Evolutionary conservation across 2,329 filamentous ascomycete species (phyloP), one percentile per base, ranked within the genome.

Genomic region (Sordariomycetes sp.): DNA sequence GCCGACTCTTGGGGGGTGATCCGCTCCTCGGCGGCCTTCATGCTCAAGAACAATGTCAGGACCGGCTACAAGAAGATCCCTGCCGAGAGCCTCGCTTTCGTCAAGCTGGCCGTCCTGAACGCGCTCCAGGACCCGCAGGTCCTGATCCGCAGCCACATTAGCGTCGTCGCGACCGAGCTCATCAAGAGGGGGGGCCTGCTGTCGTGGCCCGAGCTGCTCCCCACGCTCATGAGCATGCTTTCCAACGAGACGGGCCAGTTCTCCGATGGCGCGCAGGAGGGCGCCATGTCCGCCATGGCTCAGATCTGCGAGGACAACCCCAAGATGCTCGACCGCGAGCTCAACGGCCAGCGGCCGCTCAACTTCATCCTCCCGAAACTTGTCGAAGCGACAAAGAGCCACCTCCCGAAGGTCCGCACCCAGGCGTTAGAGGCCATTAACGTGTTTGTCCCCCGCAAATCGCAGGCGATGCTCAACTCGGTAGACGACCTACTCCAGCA

Each of bases 291-390:
- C 54, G 92, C 94, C 54, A 79, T 99, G 71, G 78, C 88, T 70
- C 97, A 97, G 77, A 92, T 99, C 61, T 99, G 94, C 73, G 94
- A 99, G 73, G 94, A 99, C 74, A 97, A 96, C 74, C 86, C 84
- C 67, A 90, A 88, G 69, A 79, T 90, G 60, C 77, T 99, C 58
- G 90, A 96, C 72, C 86, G 87, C 65, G 90, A 96, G 62, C 90
- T 96, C 70, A 86, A 91, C 67, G 90, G 91, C 61, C 87, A 97
- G 71, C 82, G 91, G 59, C 94, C 94, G 1, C 82, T 97, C 60
- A 88, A 88, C 69, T 87, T 91, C 65, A 84, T 99, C 53, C 86
- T 97, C 55, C 94, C 94, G 12, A 93, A 95, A 72, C 80, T 99
- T 61, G 85, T 99, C 64, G 82, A 92, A 59, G 94, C 95, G 61